Percentiles rank a stretch among this genome's conserved stretches.
Evolutionary conservation across 495 filamentous ascomycete species (phyloP).

Genomic region (Penicillium macrosclerotiorum): DNA sequence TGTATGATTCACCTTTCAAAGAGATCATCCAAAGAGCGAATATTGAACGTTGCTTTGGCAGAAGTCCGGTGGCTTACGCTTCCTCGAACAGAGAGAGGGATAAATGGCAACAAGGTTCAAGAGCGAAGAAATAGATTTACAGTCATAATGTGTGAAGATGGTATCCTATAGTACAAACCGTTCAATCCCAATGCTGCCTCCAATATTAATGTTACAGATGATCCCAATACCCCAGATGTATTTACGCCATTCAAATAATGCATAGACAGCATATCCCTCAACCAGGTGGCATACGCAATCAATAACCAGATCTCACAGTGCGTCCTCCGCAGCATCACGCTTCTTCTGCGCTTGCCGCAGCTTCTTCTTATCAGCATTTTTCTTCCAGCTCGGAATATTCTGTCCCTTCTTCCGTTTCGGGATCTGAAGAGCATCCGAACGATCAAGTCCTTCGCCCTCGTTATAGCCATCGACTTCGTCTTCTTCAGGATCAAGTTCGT

Average conservation of each 20-base stretch:
- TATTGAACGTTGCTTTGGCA: no score
- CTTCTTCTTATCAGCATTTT: conserved; percentile 43
- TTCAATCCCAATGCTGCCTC: conserved; percentile 4
- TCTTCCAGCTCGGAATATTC: conserved; percentile 48
- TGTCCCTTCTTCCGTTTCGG: conserved; percentile 38
- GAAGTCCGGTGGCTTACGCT: no score
- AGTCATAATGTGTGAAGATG: conserved; percentile 18
- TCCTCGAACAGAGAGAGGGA: no score
- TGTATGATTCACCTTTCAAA: no score
- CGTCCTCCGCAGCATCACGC: conserved; percentile 24
- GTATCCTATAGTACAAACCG: conserved; percentile 21
- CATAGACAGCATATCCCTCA: not conserved
- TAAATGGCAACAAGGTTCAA: not conserved
- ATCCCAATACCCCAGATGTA: conserved; percentile 4
- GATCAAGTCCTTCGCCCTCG: not conserved
- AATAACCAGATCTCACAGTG: conserved; percentile 13
- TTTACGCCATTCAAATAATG: conserved; percentile 18
- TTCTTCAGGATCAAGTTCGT: conserved; percentile 21
- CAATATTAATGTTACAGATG: conserved; percentile 10
- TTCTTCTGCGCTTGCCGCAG: conserved; percentile 41
- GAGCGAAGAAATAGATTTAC: conserved; percentile 22
- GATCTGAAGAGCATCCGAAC: conserved; percentile 17
- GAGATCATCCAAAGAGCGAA: no score
- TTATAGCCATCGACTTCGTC: conserved; percentile 16
- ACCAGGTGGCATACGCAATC: conserved; percentile 11